Evolutionary conservation across 345 rosid species (phyloP).

Genomic region (Gossypium ekmanianum): DNA sequence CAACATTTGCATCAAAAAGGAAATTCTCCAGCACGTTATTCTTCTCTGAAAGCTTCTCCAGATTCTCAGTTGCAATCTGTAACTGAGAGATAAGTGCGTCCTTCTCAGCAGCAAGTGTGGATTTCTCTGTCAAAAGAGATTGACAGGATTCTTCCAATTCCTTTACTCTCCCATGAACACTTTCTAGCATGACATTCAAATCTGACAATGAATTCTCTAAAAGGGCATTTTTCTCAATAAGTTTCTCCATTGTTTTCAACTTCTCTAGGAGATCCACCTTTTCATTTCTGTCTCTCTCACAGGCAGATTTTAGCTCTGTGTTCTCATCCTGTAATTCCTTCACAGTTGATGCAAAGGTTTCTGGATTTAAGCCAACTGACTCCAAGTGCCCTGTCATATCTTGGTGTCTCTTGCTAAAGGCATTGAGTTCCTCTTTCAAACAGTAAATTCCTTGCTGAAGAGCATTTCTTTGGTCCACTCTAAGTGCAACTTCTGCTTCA

Average conservation of each 20-base stretch:
- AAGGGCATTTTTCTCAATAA: conserved; percentile 65
- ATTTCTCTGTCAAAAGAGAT: conserved; percentile 61
- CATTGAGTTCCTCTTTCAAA: conserved; percentile 87
- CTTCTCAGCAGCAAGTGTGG: conserved; percentile 59
- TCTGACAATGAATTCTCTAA: conserved; percentile 87
- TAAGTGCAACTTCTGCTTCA: conserved; percentile 82
- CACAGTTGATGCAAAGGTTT: conserved; percentile 56
- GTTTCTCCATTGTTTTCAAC: conserved; percentile 71
- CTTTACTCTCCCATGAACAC: conserved; percentile 57
- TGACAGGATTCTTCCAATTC: conserved; percentile 61
- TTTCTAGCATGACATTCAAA: conserved; percentile 77
- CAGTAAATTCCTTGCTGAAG: conserved; percentile 97
- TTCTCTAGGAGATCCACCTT: conserved; percentile 56
- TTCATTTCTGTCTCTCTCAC: conserved; percentile 49
- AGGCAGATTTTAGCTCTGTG: conserved; percentile 42
- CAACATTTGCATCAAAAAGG: conserved; percentile 63
- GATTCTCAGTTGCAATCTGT: conserved; percentile 45
- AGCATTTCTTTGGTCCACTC: conserved; percentile 87
- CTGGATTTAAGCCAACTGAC: conserved; percentile 58
- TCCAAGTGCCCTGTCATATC: conserved; percentile 63
- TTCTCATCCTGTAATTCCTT: conserved; percentile 65
- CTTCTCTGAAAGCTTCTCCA: conserved; percentile 55
- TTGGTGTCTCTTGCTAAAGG: conserved; percentile 58
- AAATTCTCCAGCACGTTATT: conserved; percentile 67
- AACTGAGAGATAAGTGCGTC: conserved; percentile 49